Percentiles rank a stretch among this genome's conserved stretches.
Evolutionary conservation across 163 green algal genomes (phyloP).

Genomic region (Scenedesmus sp.): DNA sequence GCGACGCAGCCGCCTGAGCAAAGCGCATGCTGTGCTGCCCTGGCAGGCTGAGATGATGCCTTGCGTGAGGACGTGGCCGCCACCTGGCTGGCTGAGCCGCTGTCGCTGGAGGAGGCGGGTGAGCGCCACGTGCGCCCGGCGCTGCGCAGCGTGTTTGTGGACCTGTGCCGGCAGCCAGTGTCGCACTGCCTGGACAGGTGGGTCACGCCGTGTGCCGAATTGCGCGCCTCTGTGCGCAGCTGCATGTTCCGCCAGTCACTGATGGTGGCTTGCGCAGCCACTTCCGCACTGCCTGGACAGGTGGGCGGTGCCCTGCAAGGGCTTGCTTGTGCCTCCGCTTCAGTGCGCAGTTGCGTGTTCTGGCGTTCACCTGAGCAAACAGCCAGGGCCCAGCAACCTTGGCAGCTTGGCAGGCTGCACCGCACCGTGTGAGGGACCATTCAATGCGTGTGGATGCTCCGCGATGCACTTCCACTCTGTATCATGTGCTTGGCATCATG

Average conservation of each 20-base stretch:
- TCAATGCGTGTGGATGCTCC: too few relatives aligned
- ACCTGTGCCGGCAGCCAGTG: slow-evolving; percentile 63
- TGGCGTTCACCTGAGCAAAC: too few relatives aligned
- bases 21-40: background rate
- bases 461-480: background rate
- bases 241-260: too few relatives aligned
- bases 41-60: slow-evolving; percentile 64
- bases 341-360: too few relatives aligned
- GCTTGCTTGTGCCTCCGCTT: too few relatives aligned
- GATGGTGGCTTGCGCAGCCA: too few relatives aligned
- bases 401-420: background rate
- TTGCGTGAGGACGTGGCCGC: slow-evolving; percentile 67
- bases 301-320: too few relatives aligned
- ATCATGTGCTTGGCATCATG: background rate
- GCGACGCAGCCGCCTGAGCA: background rate
- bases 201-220: background rate
- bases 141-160: slow-evolving; percentile 69
- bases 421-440: background rate
- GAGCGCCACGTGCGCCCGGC: slow-evolving; percentile 66
- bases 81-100: slow-evolving; percentile 62
- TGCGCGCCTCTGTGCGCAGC: too few relatives aligned
- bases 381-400: too few relatives aligned
- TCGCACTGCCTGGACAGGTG: slow-evolving; percentile 65
- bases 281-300: too few relatives aligned
- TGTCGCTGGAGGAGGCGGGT: slow-evolving; percentile 70